These are phyloP conservation scores for Jamesozyma piceae DNA, from an alignment of 805 yeast species.

Conservation along the genomic window DNA sequence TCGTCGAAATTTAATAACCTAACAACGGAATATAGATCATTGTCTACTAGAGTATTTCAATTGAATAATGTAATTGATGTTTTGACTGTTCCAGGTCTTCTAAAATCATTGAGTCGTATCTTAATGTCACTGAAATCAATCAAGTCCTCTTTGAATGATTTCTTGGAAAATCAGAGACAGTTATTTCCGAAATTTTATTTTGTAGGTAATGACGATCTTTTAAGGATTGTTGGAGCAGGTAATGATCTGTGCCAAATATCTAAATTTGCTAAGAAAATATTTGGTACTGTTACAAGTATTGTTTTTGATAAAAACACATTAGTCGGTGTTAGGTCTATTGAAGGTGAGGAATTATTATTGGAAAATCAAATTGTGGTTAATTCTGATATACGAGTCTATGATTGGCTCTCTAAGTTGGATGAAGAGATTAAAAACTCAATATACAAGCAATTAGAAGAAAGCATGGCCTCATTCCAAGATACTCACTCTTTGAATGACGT, in stretches of 20 bases:
- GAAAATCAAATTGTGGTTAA: conserved; percentile 35
- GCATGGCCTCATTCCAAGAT: background rate
- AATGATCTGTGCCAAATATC: conserved; percentile 39
- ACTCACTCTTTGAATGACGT: background rate
- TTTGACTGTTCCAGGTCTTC: conserved; percentile 41
- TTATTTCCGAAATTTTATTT: conserved; percentile 76
- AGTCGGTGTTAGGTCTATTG: conserved; percentile 46
- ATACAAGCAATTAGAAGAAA: background rate
- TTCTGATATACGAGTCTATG: conserved; percentile 24
- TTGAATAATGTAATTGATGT: conserved; percentile 48
- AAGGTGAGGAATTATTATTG: conserved; percentile 50
- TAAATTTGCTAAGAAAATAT: conserved; percentile 61
- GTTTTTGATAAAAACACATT: conserved; percentile 32
- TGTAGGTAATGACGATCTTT: conserved; percentile 80
- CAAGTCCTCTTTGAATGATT: conserved; percentile 61
- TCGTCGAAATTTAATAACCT: conserved; percentile 53
- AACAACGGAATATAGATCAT: conserved; percentile 49
- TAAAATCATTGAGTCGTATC: conserved; percentile 38
- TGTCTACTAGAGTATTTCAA: conserved; percentile 42
- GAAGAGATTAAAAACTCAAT: conserved; percentile 27
- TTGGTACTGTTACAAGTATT: conserved; percentile 49
- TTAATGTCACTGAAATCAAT: conserved; percentile 49
- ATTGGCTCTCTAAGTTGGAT: conserved; percentile 59
- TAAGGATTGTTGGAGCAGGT: conserved; percentile 70
- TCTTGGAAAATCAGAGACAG: conserved; percentile 69